phyloP scores from a whole-genome alignment of 495 filamentous ascomycete genomes.

The Penicillium canescens region DNA sequence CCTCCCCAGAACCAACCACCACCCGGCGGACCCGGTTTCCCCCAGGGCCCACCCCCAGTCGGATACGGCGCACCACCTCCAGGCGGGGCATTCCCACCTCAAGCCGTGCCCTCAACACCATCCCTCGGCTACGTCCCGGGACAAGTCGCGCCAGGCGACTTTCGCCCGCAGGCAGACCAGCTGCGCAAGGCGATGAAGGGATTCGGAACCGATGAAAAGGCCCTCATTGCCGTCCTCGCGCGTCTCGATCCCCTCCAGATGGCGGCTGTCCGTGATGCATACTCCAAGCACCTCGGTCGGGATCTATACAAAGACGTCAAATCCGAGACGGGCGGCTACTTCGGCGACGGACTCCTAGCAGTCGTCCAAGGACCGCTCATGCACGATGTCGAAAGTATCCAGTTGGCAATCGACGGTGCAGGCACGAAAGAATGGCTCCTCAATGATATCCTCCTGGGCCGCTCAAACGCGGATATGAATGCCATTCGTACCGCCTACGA shows the following conservation, averaged over 20 bases:
- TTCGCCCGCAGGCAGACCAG: conserved; percentile 61
- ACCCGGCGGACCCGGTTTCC: conserved; percentile 42
- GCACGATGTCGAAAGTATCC: conserved; percentile 64
- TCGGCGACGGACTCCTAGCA: conserved; percentile 67
- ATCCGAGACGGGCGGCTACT: conserved; percentile 72
- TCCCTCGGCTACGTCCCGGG: conserved; percentile 63
- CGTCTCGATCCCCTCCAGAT: conserved; percentile 73
- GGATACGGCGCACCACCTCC: conserved; percentile 40
- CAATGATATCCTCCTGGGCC: conserved; percentile 80
- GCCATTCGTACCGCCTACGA: conserved; percentile 80
- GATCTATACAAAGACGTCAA: conserved; percentile 72
- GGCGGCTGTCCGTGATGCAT: conserved; percentile 65
- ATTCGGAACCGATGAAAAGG: conserved; percentile 81
- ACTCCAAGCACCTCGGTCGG: conserved; percentile 57
- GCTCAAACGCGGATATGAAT: conserved; percentile 80
- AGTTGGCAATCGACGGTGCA: conserved; percentile 68
- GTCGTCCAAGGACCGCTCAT: conserved; percentile 75
- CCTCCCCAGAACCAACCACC: conserved; percentile 39
- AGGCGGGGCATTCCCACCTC: conserved; percentile 20
- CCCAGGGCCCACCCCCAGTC: conserved; percentile 28
- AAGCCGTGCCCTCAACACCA: conserved; percentile 49
- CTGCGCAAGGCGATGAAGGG: conserved; percentile 87
- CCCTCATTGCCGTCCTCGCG: conserved; percentile 65
- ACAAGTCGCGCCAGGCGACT: conserved; percentile 64
- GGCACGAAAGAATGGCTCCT: conserved; percentile 86